Evolutionary conservation across 2,329 filamentous ascomycete genomes (phyloP).

Genomic region (Fusarium beomiforme): DNA sequence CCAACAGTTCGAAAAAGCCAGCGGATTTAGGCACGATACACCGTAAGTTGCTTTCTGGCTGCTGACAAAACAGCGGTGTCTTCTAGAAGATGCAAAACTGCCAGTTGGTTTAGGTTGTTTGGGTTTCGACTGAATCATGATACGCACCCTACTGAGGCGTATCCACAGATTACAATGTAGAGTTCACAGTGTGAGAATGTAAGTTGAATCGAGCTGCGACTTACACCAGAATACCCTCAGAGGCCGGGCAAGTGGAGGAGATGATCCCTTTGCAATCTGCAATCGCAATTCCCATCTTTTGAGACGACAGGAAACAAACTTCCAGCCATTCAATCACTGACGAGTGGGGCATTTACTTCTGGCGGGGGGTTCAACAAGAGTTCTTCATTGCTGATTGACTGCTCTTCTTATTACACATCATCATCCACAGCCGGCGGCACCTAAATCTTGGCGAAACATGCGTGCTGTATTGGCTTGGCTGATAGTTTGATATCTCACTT

Average conservation of each 20-base stretch:
- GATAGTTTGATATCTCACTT: neutral
- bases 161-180: conserved; percentile 25
- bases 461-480: neutral
- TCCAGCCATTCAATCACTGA: neutral
- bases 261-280: conserved; percentile 14
- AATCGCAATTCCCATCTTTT: conserved; percentile 13
- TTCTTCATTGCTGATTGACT: conserved; percentile 26
- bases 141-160: conserved; percentile 22
- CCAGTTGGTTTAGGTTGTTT: conserved; percentile 6
- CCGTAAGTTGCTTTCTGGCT: neutral
- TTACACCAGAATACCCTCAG: neutral
- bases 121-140: conserved; percentile 30
- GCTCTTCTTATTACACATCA: conserved; percentile 12
- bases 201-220: neutral
- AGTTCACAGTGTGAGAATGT: conserved; percentile 33
- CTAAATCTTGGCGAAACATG: conserved; percentile 14
- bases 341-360: conserved; percentile 1
- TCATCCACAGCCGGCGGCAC: conserved; percentile 3
- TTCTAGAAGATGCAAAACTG: conserved; percentile 15
- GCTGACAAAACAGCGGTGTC: conserved; percentile 32
- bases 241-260: neutral
- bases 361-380: conserved; percentile 23
- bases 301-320: conserved; percentile 14
- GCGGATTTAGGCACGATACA: neutral
- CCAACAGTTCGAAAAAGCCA: neutral